A percentile compares a stretch with the other conserved stretches of the same genome.
Conservation (phyloP, 2,329 filamentous ascomycete genomes). For the Drechslerella dactyloides region DNA sequence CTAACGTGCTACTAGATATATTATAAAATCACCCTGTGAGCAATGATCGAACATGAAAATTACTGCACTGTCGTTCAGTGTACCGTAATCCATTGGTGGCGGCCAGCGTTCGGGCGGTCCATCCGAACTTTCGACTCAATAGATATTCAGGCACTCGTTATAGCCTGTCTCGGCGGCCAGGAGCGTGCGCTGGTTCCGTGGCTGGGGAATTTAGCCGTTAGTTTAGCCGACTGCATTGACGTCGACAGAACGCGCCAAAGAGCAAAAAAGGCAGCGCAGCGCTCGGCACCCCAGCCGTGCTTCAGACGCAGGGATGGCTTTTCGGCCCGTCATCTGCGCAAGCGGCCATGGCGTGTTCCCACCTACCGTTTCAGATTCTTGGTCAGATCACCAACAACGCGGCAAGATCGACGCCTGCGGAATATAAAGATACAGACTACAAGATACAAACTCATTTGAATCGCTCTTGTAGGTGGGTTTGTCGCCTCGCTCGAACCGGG, state of each 20-base stretch:
- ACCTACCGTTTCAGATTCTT: slow-evolving; percentile 42
- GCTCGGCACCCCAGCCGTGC: slow-evolving; percentile 27
- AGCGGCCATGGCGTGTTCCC: slow-evolving; percentile 36
- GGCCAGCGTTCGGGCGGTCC: slow-evolving; percentile 36
- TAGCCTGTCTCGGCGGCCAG: slow-evolving; percentile 31
- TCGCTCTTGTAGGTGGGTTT: no score
- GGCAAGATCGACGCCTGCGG: slow-evolving; percentile 1
- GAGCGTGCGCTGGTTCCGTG: slow-evolving; percentile 27
- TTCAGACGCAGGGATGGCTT: slow-evolving; percentile 49
- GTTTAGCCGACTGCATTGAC: slow-evolving; percentile 37
- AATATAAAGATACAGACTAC: no score
- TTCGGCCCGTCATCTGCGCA: slow-evolving; percentile 50
- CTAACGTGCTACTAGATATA: neutral
- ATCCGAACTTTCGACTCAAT: slow-evolving; percentile 36
- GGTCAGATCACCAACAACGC: neutral
- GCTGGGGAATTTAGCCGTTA: slow-evolving; percentile 22
- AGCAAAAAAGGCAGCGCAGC: neutral
- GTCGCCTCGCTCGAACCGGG: no score
- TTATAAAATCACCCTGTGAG: neutral
- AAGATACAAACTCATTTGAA: neutral
- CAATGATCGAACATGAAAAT: neutral
- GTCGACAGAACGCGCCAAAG: neutral
- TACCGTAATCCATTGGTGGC: slow-evolving; percentile 16
- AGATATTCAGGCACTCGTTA: slow-evolving; percentile 18
- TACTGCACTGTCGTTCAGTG: slow-evolving; percentile 15